Conservation (phyloP, 148 eudicot genomes). For the Rhododendron simsii region DNA sequence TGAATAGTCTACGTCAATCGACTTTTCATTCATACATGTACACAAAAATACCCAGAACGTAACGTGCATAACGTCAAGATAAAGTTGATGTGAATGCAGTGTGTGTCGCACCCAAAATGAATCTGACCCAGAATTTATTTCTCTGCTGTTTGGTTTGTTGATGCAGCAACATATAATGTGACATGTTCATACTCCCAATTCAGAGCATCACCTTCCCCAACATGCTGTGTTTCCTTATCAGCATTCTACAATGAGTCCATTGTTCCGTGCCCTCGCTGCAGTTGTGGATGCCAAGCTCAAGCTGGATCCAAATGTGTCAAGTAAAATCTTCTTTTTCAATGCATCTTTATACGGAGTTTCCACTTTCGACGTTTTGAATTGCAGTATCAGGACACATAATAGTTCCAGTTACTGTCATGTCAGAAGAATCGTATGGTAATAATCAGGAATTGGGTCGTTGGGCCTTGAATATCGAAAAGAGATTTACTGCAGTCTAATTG, state of each 20-base stretch:
- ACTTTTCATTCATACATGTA: not conserved
- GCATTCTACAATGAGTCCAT: constrained; percentile 64
- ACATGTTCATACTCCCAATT: constrained; percentile 73
- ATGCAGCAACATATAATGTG: constrained; percentile 62
- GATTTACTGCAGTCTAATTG: not conserved
- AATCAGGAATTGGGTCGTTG: not conserved
- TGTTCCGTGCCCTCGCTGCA: constrained; percentile 57
- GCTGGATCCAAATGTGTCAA: constrained; percentile 44
- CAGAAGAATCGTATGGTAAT: not conserved
- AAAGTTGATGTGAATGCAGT: not conserved
- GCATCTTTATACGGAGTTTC: not conserved
- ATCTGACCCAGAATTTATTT: not conserved
- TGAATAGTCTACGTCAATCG: not conserved
- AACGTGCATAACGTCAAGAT: not conserved
- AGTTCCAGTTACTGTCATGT: not conserved
- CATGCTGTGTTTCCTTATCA: constrained; percentile 86
- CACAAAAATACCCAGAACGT: not conserved
- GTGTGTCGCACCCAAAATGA: not conserved
- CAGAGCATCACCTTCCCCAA: constrained; percentile 56
- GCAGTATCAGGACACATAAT: not conserved
- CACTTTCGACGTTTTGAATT: not conserved
- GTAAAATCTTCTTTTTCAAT: constrained; percentile 24
- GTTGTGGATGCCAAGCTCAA: constrained; percentile 62
- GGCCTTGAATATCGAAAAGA: not conserved
- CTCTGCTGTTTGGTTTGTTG: not conserved